A percentile compares a stretch with the other conserved stretches of the same genome.
Evolutionary conservation across 352 stramenopile species (phyloP).

Genomic region (Phytophthora pisi): DNA sequence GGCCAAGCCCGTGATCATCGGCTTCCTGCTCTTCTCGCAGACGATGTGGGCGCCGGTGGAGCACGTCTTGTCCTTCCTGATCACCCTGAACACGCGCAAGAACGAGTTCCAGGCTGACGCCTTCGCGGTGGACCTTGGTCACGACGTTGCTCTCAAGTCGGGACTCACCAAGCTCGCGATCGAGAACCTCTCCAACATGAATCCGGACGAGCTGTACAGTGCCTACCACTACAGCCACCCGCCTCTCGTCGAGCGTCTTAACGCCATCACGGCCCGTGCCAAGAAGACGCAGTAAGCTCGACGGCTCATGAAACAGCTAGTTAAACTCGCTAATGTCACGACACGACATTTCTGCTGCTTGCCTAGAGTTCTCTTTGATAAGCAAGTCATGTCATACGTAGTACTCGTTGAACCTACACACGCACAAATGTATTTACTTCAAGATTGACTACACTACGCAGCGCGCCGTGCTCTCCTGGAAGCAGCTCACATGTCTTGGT

Average conservation of each 20-base stretch:
- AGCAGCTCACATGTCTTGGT: conserved; percentile 19
- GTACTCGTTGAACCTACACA: neutral
- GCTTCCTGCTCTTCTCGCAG: conserved; percentile 85
- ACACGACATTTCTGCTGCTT: too few relatives aligned
- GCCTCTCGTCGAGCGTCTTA: conserved; percentile 95
- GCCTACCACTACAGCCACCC: conserved; percentile 98
- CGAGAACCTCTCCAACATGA: conserved; percentile 98
- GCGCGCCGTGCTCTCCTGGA: conserved; percentile 14
- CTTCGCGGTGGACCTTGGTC: conserved; percentile 93
- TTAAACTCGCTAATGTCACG: neutral
- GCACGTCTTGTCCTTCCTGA: conserved; percentile 72
- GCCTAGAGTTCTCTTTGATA: too few relatives aligned
- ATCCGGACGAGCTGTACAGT: conserved; percentile 94
- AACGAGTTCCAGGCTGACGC: conserved; percentile 93
- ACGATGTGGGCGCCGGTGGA: conserved; percentile 84
- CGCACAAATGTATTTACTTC: conserved; percentile 34
- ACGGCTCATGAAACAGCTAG: neutral
- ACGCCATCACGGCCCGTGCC: conserved; percentile 82
- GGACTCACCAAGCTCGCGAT: conserved; percentile 97
- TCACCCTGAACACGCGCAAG: conserved; percentile 79
- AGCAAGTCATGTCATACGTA: neutral
- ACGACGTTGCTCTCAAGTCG: conserved; percentile 91
- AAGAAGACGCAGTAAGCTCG: conserved; percentile 63
- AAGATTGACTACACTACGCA: conserved; percentile 24
- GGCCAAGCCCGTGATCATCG: conserved; percentile 74